Evolutionary conservation across 2,329 filamentous ascomycete genomes (phyloP), one percentile per base, ranked within the genome.

Genomic region (Aspergillus fumigatus): DNA sequence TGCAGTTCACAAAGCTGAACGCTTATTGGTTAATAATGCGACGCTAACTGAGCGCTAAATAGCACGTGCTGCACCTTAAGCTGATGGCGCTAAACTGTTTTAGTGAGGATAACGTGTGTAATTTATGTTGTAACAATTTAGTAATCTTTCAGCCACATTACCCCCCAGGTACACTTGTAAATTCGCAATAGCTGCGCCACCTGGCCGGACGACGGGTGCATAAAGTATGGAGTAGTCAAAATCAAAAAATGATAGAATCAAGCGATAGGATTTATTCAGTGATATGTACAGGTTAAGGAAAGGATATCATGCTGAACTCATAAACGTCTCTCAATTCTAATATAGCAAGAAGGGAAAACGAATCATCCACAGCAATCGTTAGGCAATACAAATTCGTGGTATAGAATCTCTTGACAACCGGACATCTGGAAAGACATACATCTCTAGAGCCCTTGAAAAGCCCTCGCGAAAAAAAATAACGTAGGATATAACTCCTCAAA

Each of bases 331-430:
- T 57, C 50, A 56, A 62, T 58, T 60, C 57, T 60, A 62, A 23
- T 23, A 47, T 8, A 47, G 8, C 21, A 57, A 53, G 21, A 38
- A 51, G 43, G 25, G 55, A 60, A 51, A 38, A 51, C 40, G 48
- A 59, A 59, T 50, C 53, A 58, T 60, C 54, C 55, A 50, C 53
- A 40, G 29, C 27, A 62, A 62, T 65, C 63, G 62, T 65, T 65
- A 65, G 57, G 56, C 58, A 54, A 62, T 65, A 65, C 63, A 65
- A 64, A 64, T 62, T 64, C 59, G 57, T 61, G 56, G 60, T 50
- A 60, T 43, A 53, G 58, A 51, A 38, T 38, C 32, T 60, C 60
- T 58, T 56, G 57, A 47, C 50, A 57, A 56, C 58, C 57, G 51
- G 58, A 56, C 55, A 57, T 62, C 53, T 57, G 48, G 55, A 50